These are phyloP conservation scores for Zalaria obscura DNA, from an alignment of 2,329 filamentous ascomycete genomes.

Conservation along the genomic window DNA sequence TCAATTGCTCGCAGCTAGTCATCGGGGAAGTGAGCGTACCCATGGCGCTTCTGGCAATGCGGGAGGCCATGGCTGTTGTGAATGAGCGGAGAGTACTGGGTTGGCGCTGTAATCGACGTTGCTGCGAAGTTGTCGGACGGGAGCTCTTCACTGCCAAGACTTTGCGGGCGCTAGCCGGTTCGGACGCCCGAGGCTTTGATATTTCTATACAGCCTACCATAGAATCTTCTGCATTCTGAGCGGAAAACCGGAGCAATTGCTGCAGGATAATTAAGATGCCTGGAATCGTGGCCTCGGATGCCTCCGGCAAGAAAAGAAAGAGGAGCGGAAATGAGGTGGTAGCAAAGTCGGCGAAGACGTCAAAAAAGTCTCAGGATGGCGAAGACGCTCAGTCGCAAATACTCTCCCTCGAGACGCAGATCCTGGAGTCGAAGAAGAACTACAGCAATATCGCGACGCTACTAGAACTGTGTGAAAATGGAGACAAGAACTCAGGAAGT, in stretches of 20 bases:
- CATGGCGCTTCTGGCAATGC: slow-evolving; percentile 87
- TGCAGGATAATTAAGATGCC: slow-evolving; percentile 18
- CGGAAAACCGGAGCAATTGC: background rate
- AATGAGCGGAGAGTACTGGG: slow-evolving; percentile 15
- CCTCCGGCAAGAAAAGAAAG: slow-evolving; percentile 29
- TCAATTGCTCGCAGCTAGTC: no score
- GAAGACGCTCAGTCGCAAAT: slow-evolving; percentile 50
- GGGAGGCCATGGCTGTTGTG: slow-evolving; percentile 83
- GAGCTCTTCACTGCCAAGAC: background rate
- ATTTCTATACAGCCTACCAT: background rate
- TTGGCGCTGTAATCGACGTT: background rate
- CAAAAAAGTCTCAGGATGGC: slow-evolving; percentile 20
- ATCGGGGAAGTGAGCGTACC: slow-evolving; percentile 46
- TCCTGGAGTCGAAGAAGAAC: slow-evolving; percentile 73
- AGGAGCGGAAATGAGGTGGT: slow-evolving; percentile 12
- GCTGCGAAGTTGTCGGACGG: background rate
- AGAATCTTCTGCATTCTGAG: background rate
- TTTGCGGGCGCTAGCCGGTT: background rate
- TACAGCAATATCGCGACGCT: slow-evolving; percentile 81
- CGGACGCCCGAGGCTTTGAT: background rate
- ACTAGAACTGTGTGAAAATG: slow-evolving; percentile 42
- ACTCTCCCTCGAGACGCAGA: slow-evolving; percentile 61
- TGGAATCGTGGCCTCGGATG: slow-evolving; percentile 11
- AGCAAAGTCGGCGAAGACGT: slow-evolving; percentile 19
- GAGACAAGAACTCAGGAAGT: slow-evolving; percentile 36